Evolutionary conservation across 176 grass and related monocot genomes (phyloP).

Genomic region (Dactylis glomerata): DNA sequence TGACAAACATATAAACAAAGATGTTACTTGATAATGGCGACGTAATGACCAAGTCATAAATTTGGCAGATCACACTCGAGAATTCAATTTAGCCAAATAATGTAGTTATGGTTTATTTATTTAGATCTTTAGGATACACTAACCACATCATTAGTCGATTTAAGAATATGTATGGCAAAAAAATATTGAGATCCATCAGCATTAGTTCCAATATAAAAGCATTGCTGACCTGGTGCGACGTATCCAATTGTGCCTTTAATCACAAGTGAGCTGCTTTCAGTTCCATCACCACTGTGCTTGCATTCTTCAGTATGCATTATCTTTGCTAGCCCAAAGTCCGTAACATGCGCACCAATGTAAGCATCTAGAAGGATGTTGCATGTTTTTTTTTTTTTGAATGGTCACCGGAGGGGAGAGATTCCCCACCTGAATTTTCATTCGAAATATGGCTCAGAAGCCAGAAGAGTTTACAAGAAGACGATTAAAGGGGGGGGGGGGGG

Average conservation of each 20-base stretch:
- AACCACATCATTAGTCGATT: neutral
- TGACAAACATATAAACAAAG: neutral
- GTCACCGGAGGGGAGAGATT: no score
- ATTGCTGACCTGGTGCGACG: constrained; percentile 37
- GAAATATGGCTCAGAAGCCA: no score
- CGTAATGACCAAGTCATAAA: neutral
- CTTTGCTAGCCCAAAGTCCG: constrained; percentile 52
- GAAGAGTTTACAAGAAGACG: no score
- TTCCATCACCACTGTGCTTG: neutral
- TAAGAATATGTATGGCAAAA: neutral
- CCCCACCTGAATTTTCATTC: no score
- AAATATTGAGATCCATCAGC: neutral
- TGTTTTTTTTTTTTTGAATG: no score
- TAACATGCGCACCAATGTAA: constrained; percentile 43
- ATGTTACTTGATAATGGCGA: neutral
- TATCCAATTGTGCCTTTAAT: constrained; percentile 51
- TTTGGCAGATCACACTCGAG: neutral
- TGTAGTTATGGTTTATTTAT: neutral
- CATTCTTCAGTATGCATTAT: constrained; percentile 16
- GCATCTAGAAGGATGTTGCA: constrained; percentile 61
- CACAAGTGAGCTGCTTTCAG: constrained; percentile 27
- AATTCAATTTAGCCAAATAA: neutral
- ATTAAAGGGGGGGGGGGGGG: no score
- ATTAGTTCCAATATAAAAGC: neutral
- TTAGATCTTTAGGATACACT: neutral